Evolutionary conservation across 306 rosid species (phyloP), one percentile per base, ranked within the genome.

Genomic region (Quercus wislizeni): DNA sequence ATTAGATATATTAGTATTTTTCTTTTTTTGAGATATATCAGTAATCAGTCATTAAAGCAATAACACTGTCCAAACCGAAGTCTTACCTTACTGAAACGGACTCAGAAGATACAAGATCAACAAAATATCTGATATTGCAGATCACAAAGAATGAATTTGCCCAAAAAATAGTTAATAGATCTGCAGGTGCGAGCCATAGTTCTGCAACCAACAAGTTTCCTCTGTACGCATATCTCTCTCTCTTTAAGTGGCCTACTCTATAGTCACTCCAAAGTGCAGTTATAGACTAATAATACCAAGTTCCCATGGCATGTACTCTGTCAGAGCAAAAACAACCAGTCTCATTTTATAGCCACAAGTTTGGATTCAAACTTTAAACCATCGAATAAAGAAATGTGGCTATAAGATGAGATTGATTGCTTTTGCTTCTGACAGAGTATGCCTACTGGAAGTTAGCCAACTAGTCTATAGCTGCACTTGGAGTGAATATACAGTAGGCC

Each of bases 51-150:
- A 80, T 75, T 84, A 84, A 30, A 35, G 9, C 41, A 6, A 6
- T 6, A 35, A 35, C 9, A 78, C 56, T 74, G 83, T 81, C 83
- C 80, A 76, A 83, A 64, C 35, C 35, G 0, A 33, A 33, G 35
- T 5, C 35, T 33, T 5, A 33, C 49, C 13, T 6, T 43, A 43
- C 2, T 43, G 49, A 43, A 43, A 6, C 2, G 0, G 12, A 2
- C 11, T 6, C 2, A 10, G 11, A 41, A 41, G 49, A 10, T 41
- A 8, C 49, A 41, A 41, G 11, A 41, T 41, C 9, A 41, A 41
- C 35, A 31, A 31, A 31, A 31, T 31, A 31, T 31, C 6, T 31
- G 6, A 31, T 5, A 31, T 31, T 31, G 35, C 35, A 31, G 5
- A 31, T 31, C 35, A 31, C 6, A 31, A 5, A 31, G 35, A 31